phyloP scores from a whole-genome alignment of 768 basidiomycete genomes.

The Calocybe indica region DNA sequence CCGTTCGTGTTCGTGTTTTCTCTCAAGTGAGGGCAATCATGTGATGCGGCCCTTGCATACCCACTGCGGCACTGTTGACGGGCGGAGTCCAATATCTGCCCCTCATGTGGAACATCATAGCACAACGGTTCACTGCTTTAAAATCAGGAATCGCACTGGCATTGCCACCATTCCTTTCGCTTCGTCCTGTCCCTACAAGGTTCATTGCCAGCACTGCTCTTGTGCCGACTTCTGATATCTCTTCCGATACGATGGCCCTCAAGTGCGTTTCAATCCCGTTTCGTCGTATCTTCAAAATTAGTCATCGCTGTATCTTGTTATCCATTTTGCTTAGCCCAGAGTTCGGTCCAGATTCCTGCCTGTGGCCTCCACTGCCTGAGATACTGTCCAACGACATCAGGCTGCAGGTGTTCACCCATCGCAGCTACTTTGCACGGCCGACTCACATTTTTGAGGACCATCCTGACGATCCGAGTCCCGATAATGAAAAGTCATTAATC shows the following conservation, averaged over 20 bases:
- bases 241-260: conserved; percentile 7
- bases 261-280: conserved; percentile 12
- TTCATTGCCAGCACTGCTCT: conserved; percentile 1
- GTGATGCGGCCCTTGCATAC: conserved; percentile 9
- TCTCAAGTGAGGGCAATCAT: conserved; percentile 5
- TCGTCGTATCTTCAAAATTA: not conserved
- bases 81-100: conserved; percentile 14
- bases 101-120: conserved; percentile 10
- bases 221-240: not conserved
- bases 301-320: not conserved
- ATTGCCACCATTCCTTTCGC: conserved; percentile 8
- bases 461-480: conserved; percentile 66
- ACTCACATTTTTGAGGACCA: conserved; percentile 74
- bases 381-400: conserved; percentile 42
- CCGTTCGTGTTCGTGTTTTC: too few species aligned
- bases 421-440: conserved; percentile 63
- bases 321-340: conserved; percentile 25
- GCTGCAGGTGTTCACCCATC: conserved; percentile 68
- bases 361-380: conserved; percentile 55
- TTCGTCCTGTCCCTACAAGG: conserved; percentile 10
- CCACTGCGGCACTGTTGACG: conserved; percentile 6
- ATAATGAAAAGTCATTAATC: conserved; percentile 67
- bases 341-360: conserved; percentile 33
- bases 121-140: conserved; percentile 9
- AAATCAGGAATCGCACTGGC: conserved; percentile 4